Conservation (phyloP, 139 green algal species). For the Pseudopediastrum boryanum region DNA sequence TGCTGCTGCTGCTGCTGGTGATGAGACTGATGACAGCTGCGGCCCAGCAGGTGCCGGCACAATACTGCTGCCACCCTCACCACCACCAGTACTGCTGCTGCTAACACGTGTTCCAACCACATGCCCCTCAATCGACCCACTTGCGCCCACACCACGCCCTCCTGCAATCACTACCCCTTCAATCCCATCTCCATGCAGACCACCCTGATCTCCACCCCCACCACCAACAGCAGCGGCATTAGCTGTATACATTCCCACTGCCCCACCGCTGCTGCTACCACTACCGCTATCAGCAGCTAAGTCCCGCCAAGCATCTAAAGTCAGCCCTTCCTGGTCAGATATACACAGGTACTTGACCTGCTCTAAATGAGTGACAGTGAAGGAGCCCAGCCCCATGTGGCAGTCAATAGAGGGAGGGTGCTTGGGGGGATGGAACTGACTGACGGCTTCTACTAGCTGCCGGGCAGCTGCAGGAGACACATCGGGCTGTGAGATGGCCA, state of each 20-base stretch:
- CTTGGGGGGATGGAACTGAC: slow-evolving; percentile 9
- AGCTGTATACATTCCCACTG: slow-evolving; percentile 2
- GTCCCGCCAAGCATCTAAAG: slow-evolving; percentile 26
- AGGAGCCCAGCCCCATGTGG: slow-evolving; percentile 26
- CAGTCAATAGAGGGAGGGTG: slow-evolving; percentile 12
- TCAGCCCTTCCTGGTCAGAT: slow-evolving; percentile 16
- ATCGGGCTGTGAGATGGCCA: slow-evolving; percentile 19
- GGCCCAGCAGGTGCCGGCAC: too few relatives aligned
- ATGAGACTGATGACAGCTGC: not conserved
- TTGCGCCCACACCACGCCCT: too few relatives aligned
- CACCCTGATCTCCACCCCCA: not conserved
- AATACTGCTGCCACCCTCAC: not conserved
- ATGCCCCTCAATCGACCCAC: too few relatives aligned
- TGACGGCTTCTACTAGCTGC: slow-evolving; percentile 18
- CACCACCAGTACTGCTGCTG: not conserved
- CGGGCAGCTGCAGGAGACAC: not conserved
- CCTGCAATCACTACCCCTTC: too few relatives aligned
- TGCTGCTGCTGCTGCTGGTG: not conserved
- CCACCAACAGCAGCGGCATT: not conserved
- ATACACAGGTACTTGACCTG: slow-evolving; percentile 26
- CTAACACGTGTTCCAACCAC: too few relatives aligned
- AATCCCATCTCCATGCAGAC: slow-evolving; percentile 3
- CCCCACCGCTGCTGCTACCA: not conserved
- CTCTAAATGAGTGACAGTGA: slow-evolving; percentile 18
- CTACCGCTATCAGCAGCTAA: not conserved